Evolutionary conservation across 306 rosid genomes (phyloP), one percentile per base, ranked within the genome.

Genomic region (Quercus alba): DNA sequence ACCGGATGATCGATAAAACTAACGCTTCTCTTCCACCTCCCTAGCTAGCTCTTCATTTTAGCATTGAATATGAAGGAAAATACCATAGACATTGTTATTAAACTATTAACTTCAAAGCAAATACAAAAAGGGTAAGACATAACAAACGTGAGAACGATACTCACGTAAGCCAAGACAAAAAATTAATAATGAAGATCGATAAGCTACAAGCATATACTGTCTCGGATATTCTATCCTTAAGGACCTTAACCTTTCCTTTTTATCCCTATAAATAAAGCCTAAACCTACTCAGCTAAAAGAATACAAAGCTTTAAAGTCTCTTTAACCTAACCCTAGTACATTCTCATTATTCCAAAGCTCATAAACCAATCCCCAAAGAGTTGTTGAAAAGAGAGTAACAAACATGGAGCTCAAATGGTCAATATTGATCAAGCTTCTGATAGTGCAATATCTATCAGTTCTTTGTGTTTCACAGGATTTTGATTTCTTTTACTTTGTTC

Each of bases 401-500:
- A 26, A 28, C 59, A 91, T 84, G 94, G 86, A 78, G 73, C 78
- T 67, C 73, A 73, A 38, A 73, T 26, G 44, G 23, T 78, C 80
- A 30, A 28, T 80, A 35, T 72, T 86, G 79, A 74, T 73, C 68
- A 87, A 78, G 46, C 85, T 92, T 80, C 73, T 90, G 54, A 78
- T 88, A 3, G 64, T 89, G 44, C 92, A 88, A 69, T 56, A 72
- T 80, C 88, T 88, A 2, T 83, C 91, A 41, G 78, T 87, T 68
- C 70, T 80, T 21, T 87, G 89, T 59, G 79, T 84, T 56, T 80
- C 97, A 4, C 82, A 82, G 54, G 89, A 88, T 11, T 92, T 92
- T 72, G 97, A 92, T 88, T 92, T 92, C 92, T 90, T 90, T 86
- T 92, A 92, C 92, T 92, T 92, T 74, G 97, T 92, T 82, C 97